phyloP scores from a whole-genome alignment of 257 asterid genomes.

The Penstemon davidsonii region DNA sequence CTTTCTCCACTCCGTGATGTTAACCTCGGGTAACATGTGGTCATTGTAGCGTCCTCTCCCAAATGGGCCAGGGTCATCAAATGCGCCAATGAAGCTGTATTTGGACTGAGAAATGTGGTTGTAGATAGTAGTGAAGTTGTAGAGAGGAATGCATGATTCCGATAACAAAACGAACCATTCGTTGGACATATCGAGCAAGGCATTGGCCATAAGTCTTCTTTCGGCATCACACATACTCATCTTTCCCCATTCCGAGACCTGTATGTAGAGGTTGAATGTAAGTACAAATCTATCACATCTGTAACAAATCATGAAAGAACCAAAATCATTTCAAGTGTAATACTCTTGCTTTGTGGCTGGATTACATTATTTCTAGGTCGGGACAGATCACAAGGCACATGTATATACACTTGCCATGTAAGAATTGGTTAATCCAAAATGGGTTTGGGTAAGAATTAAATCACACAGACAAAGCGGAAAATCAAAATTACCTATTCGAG shows the following conservation, averaged over 20 bases:
- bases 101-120: conserved; percentile 43
- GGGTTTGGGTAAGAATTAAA: no score
- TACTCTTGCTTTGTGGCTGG: no score
- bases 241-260: conserved; percentile 72
- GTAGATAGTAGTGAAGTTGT: conserved; percentile 52
- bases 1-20: conserved; percentile 59
- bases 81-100: conserved; percentile 52
- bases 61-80: conserved; percentile 58
- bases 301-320: no score
- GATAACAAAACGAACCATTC: conserved; percentile 59
- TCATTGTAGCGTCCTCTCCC: conserved; percentile 71
- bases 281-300: no score
- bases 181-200: conserved; percentile 56
- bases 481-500: no score
- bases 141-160: conserved; percentile 64
- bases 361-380: no score
- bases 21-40: conserved; percentile 59
- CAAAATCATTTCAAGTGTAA: no score
- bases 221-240: conserved; percentile 72
- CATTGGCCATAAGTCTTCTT: conserved; percentile 59
- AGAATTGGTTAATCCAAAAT: no score
- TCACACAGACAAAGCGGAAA: no score
- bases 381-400: no score
- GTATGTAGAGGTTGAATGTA: conserved; percentile 11
- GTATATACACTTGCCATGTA: no score